Percentiles rank a stretch among this genome's conserved stretches.
Evolutionary conservation across 805 yeast genomes (phyloP).

Genomic region (Teunomyces atbi): DNA sequence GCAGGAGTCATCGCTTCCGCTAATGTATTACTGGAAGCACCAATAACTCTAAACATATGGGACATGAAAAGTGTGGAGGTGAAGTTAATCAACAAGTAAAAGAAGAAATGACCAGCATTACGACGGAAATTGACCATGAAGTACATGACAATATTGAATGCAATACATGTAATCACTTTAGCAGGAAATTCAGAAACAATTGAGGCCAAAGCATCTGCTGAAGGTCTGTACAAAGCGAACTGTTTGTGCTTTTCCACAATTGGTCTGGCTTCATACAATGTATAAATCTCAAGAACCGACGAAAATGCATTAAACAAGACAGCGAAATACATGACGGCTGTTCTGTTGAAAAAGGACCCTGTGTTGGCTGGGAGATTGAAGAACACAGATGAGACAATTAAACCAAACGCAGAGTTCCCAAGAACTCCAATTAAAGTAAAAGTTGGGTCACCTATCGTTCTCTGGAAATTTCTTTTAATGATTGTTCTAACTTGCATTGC

Average conservation of each 20-base stretch:
- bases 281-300: conserved; percentile 58
- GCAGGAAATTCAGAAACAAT: conserved; percentile 62
- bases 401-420: conserved; percentile 55
- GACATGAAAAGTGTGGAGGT: conserved; percentile 30
- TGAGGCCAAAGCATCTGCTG: conserved; percentile 68
- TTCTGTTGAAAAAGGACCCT: conserved; percentile 57
- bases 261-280: conserved; percentile 59
- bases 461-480: conserved; percentile 52
- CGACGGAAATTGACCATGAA: conserved; percentile 28
- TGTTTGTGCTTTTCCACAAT: conserved; percentile 69
- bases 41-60: conserved; percentile 29
- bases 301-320: conserved; percentile 60
- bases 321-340: conserved; percentile 62
- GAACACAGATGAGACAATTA: conserved; percentile 60
- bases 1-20: conserved; percentile 61
- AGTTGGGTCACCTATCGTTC: conserved; percentile 56
- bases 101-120: conserved; percentile 22
- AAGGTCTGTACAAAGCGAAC: conserved; percentile 70
- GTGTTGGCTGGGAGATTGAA: conserved; percentile 51
- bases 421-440: conserved; percentile 50
- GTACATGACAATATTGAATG: conserved; percentile 32
- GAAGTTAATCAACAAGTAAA: conserved; percentile 21
- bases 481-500: conserved; percentile 41
- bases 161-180: conserved; percentile 39
- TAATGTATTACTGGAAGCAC: conserved; percentile 28